Percentiles rank a stretch among this genome's conserved stretches.
Evolutionary conservation across 1,284 basidiomycete genomes (phyloP).

Genomic region (Ganoderma boninense): DNA sequence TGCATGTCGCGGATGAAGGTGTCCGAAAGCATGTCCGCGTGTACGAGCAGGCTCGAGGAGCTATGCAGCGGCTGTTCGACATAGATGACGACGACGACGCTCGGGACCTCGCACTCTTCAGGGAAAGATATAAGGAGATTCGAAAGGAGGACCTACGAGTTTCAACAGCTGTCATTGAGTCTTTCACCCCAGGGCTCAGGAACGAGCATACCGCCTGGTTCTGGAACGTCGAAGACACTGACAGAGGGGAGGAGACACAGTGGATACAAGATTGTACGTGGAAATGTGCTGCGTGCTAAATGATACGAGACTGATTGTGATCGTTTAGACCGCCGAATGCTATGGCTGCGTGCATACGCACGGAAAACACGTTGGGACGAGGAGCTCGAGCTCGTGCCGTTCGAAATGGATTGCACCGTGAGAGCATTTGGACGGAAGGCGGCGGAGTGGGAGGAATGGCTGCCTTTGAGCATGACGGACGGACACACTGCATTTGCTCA

Average conservation of each 20-base stretch:
- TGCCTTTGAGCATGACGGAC: neutral
- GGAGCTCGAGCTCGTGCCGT: neutral
- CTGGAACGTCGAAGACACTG: constrained; percentile 5
- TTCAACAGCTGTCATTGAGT: neutral
- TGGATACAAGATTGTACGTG: neutral
- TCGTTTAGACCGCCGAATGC: constrained; percentile 1
- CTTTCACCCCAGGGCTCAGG: neutral
- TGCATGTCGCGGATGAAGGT: neutral
- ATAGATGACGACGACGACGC: neutral
- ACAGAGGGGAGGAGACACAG: neutral
- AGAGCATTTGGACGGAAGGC: neutral
- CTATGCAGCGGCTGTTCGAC: neutral
- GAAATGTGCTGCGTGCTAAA: too few relatives aligned
- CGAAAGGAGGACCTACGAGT: neutral
- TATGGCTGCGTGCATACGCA: neutral
- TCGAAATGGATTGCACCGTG: constrained; percentile 12
- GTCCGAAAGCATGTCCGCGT: constrained; percentile 5
- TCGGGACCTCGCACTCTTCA: neutral
- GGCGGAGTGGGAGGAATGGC: neutral
- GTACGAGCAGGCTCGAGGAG: neutral
- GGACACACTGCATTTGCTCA: neutral
- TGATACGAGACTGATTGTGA: too few relatives aligned
- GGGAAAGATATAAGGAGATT: neutral
- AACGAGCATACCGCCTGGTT: constrained; percentile 5
- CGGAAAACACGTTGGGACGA: constrained; percentile 6